Conservation (phyloP, 768 basidiomycete genomes). For the Boletus fagicola region DNA sequence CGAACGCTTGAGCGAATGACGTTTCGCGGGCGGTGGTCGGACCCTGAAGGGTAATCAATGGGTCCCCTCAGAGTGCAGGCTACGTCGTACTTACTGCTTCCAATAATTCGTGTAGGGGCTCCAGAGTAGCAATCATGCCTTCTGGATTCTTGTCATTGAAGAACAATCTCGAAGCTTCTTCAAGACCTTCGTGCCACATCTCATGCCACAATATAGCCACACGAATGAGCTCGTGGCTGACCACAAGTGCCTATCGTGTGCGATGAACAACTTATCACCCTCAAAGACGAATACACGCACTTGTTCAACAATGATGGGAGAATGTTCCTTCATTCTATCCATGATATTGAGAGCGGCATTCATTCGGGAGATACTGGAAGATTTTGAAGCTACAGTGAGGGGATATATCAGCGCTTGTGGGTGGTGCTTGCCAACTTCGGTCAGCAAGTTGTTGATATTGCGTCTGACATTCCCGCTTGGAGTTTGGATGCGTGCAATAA, state of each 20-base stretch:
- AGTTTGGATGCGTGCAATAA: conserved; percentile 97
- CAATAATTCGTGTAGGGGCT: conserved; percentile 89
- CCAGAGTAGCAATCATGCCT: conserved; percentile 92
- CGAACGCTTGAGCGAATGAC: conserved; percentile 92
- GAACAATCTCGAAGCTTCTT: conserved; percentile 94
- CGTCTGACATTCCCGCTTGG: conserved; percentile 82
- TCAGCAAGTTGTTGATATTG: conserved; percentile 85
- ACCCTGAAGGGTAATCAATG: conserved; percentile 50
- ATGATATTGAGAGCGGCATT: conserved; percentile 85
- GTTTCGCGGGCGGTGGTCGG: conserved; percentile 93
- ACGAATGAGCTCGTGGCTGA: conserved; percentile 93
- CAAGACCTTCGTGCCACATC: conserved; percentile 96
- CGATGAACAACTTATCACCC: not conserved
- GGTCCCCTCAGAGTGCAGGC: not conserved
- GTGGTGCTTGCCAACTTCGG: conserved; percentile 93
- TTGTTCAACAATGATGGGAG: conserved; percentile 82
- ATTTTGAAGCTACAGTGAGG: conserved; percentile 94
- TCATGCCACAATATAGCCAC: conserved; percentile 99
- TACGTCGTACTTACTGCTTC: conserved; percentile 60
- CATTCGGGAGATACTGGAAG: conserved; percentile 78
- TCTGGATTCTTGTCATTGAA: conserved; percentile 97
- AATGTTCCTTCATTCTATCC: conserved; percentile 92
- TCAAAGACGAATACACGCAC: conserved; percentile 36
- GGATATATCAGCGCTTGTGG: conserved; percentile 97
- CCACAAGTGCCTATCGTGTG: conserved; percentile 63